Evolutionary conservation across 2,329 filamentous ascomycete genomes (phyloP).

Genomic region (Sphaceloma murrayae): DNA sequence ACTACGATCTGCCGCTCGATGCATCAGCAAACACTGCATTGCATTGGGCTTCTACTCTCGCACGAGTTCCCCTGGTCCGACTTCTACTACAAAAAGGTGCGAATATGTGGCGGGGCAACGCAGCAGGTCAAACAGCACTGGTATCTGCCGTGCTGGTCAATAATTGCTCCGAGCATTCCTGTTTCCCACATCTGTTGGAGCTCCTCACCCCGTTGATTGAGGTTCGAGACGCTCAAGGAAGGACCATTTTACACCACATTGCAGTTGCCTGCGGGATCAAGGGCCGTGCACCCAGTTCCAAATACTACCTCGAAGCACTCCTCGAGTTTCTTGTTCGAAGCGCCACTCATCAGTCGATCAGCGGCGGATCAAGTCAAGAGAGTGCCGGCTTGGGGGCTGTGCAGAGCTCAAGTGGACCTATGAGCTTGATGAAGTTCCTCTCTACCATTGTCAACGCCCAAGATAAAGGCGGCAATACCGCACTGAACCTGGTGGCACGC

Average conservation of each 20-base stretch:
- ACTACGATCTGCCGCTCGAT: conserved; percentile 89
- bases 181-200: conserved; percentile 83
- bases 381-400: conserved; percentile 7
- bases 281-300: conserved; percentile 79
- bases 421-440: conserved; percentile 88
- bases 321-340: conserved; percentile 91
- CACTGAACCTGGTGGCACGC: conserved; percentile 82
- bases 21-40: conserved; percentile 79
- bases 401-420: conserved; percentile 45
- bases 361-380: conserved; percentile 30
- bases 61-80: conserved; percentile 70
- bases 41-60: conserved; percentile 92
- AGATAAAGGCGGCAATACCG: conserved; percentile 89
- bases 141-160: conserved; percentile 90
- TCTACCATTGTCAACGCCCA: conserved; percentile 93
- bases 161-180: conserved; percentile 84
- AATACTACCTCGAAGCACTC: conserved; percentile 90
- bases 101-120: conserved; percentile 79
- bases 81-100: conserved; percentile 76
- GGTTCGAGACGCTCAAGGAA: conserved; percentile 75
- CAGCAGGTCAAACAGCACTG: conserved; percentile 79
- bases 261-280: conserved; percentile 93
- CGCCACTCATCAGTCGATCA: conserved; percentile 31
- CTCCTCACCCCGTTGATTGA: conserved; percentile 84
- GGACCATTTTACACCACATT: conserved; percentile 92